Conservation (phyloP, 257 asterid genomes). For the Solanum habrochaites region DNA sequence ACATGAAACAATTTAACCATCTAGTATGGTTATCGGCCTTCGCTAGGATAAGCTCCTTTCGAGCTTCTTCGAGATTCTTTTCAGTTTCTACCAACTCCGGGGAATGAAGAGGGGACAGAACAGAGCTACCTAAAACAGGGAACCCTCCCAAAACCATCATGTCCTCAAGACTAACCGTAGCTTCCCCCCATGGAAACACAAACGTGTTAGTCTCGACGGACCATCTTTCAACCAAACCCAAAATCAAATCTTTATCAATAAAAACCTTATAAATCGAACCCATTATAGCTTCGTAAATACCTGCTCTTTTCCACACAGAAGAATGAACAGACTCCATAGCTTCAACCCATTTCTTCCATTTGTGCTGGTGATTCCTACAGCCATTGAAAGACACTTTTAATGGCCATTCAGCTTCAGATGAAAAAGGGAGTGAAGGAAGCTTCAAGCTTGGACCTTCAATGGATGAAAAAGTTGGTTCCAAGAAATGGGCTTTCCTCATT, state of each 20-base stretch:
- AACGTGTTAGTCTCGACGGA: constrained; percentile 23
- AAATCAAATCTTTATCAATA: constrained; percentile 7
- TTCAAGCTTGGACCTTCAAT: constrained; percentile 8
- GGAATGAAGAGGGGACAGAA: background rate
- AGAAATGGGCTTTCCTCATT: constrained; percentile 13
- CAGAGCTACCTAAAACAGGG: constrained; percentile 20
- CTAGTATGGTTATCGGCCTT: background rate
- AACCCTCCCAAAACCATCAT: constrained; percentile 27
- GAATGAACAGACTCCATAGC: constrained; percentile 1
- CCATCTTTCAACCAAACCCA: constrained; percentile 28
- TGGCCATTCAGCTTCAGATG: constrained; percentile 19
- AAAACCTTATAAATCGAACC: constrained; percentile 2
- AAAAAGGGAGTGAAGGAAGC: constrained; percentile 11
- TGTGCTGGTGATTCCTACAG: constrained; percentile 3
- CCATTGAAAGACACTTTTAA: constrained; percentile 14
- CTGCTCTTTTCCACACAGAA: constrained; percentile 16
- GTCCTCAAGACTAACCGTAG: constrained; percentile 31
- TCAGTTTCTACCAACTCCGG: background rate
- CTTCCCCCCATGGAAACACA: constrained; percentile 41
- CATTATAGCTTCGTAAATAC: constrained; percentile 20
- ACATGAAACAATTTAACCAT: constrained; percentile 21
- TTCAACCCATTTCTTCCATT: constrained; percentile 23
- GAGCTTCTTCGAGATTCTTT: background rate
- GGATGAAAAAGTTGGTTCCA: constrained; percentile 9
- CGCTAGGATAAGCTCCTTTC: background rate